Evolutionary conservation across 2,329 filamentous ascomycete species (phyloP), one percentile per base, ranked within the genome.

Genomic region (Botrytis elliptica): DNA sequence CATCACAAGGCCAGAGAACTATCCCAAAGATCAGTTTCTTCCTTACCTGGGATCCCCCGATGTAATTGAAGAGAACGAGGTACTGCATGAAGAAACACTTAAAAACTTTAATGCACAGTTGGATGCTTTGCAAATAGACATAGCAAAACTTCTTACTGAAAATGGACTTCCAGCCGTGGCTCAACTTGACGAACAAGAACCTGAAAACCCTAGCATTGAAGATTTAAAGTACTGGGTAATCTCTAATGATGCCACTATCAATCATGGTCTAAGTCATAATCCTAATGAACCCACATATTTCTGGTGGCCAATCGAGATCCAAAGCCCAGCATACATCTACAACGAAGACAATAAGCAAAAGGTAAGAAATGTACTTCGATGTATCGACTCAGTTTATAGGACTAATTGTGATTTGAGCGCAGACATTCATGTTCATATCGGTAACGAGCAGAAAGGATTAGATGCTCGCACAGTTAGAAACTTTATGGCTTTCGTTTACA

Each of bases 361-460:
- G 57, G 70, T 72, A 44, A 66, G 49, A 57, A 8, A 38, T 8
- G 40, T 72, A 9, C 70, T 72, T 33, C 38, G 40, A 40, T 7
- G 10, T n/a, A 25, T 72, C 18, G 8, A 52, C 7, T 25, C 59
- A 40, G 8, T 9, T 25, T 72, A 68, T 40, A 46, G 40, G n/a
- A 68, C 33, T 20, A 20, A 20, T 3, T 72, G 70, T 10, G 62
- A 60, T 72, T 18, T 20, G 9, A 57, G 25, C 22, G n/a, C 49
- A 14, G 52, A 55, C 6, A 67, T 68, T 25, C 70, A 68, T 8
- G 49, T 72, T 14, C 49, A 72, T 20, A 59, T 72, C n/a, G 70
- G 70, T 18, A 72, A 72, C 16, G 25, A 22, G 7, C 36, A 46
- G 5, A 44, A 46, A 2, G 46, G 62, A 18, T 72, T 72, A 25